These are phyloP conservation scores for Hanseniaspora meyeri DNA, from an alignment of 805 yeast species.

Conservation along the genomic window DNA sequence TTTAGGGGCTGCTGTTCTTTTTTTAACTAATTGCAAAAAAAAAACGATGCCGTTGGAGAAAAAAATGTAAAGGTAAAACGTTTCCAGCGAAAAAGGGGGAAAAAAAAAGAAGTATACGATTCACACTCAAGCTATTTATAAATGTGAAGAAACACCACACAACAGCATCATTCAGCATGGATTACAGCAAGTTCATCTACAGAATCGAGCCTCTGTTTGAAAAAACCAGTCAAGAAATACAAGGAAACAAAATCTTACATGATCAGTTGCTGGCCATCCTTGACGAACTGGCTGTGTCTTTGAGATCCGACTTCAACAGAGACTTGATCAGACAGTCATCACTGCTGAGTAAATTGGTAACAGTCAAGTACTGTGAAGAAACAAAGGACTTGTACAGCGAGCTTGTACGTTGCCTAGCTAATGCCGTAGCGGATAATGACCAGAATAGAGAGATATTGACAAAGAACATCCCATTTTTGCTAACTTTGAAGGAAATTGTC, in stretches of 20 bases:
- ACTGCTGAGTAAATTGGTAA: slow-evolving; percentile 17
- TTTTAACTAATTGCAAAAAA: background rate
- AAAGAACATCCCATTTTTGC: slow-evolving; percentile 16
- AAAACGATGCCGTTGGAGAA: too few species aligned
- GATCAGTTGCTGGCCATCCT: slow-evolving; percentile 14
- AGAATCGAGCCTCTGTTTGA: slow-evolving; percentile 24
- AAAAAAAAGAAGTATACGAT: background rate
- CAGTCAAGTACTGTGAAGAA: background rate
- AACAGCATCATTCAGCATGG: slow-evolving; percentile 18
- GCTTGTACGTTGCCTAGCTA: slow-evolving; percentile 26
- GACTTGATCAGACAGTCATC: slow-evolving; percentile 21
- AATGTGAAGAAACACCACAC: background rate
- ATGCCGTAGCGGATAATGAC: slow-evolving; percentile 25
- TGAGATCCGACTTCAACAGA: slow-evolving; percentile 25
- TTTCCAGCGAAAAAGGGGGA: too few species aligned
- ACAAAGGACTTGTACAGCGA: slow-evolving; percentile 22
- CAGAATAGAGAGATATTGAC: slow-evolving; percentile 19
- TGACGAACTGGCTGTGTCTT: slow-evolving; percentile 25
- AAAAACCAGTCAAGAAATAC: background rate
- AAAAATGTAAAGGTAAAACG: too few species aligned
- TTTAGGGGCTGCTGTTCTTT: background rate
- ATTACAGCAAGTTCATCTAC: slow-evolving; percentile 25
- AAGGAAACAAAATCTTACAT: slow-evolving; percentile 12
- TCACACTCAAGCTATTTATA: background rate
- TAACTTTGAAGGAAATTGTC: slow-evolving; percentile 18